A percentile compares a stretch with the other conserved stretches of the same genome.
Evolutionary conservation across 2,329 filamentous ascomycete genomes (phyloP).

Genomic region (Botrytis cinerea): DNA sequence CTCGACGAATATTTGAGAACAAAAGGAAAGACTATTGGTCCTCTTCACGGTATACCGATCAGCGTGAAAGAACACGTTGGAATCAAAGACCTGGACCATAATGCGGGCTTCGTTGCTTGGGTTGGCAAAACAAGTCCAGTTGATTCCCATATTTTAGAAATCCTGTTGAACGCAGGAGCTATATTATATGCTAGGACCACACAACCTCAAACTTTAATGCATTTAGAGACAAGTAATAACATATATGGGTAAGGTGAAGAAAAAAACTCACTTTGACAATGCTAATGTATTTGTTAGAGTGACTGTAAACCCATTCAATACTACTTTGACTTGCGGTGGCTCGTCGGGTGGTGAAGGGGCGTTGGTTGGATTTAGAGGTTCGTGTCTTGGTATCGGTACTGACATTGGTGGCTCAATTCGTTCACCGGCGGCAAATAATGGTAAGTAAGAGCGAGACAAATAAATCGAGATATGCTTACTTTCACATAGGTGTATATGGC

Average conservation of each 20-base stretch:
- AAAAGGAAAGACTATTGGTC: constrained; percentile 41
- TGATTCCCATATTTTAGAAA: constrained; percentile 51
- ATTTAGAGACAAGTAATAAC: constrained; percentile 53
- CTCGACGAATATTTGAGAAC: constrained; percentile 42
- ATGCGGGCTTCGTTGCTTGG: constrained; percentile 53
- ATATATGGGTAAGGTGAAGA: constrained; percentile 45
- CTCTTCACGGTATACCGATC: constrained; percentile 51
- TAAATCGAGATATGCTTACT: constrained; percentile 24
- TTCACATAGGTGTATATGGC: constrained; percentile 37
- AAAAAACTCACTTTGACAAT: too few species aligned
- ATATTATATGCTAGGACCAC: constrained; percentile 56
- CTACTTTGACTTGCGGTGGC: constrained; percentile 52
- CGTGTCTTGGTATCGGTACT: constrained; percentile 55
- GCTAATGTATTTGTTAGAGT: constrained; percentile 42
- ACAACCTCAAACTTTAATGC: constrained; percentile 56
- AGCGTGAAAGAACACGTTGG: constrained; percentile 55
- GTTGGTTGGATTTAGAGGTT: constrained; percentile 53
- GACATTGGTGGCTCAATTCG: constrained; percentile 55
- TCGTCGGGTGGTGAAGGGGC: constrained; percentile 60
- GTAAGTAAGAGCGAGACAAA: constrained; percentile 29
- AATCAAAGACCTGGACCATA: constrained; percentile 51
- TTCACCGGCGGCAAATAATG: constrained; percentile 50
- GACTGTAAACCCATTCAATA: constrained; percentile 57
- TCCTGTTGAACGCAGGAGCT: constrained; percentile 50
- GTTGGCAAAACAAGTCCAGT: constrained; percentile 48